Evolutionary conservation across 352 stramenopile species (phyloP).

Genomic region (Globisporangium uncinulatum): DNA sequence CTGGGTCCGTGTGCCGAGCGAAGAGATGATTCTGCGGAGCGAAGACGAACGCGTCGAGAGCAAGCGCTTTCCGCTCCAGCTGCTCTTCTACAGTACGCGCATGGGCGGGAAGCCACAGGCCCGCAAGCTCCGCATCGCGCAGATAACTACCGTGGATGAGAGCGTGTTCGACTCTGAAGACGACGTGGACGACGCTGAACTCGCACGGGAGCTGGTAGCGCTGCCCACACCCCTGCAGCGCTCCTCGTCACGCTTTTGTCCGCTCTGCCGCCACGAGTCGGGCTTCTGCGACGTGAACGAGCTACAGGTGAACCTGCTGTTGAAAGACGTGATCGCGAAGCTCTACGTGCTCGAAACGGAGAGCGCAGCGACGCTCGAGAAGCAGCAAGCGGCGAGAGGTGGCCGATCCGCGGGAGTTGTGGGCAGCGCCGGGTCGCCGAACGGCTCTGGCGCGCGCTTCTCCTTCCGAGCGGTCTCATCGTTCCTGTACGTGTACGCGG

Average conservation of each 20-base stretch:
- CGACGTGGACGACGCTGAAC: neutral
- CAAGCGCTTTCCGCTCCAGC: conserved; percentile 63
- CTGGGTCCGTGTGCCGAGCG: conserved; percentile 63
- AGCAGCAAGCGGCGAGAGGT: conserved; percentile 24
- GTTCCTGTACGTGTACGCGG: conserved; percentile 65
- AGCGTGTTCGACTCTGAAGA: neutral
- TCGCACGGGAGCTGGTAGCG: neutral
- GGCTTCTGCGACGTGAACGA: conserved; percentile 19
- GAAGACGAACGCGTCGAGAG: conserved; percentile 76
- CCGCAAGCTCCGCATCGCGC: too few species aligned
- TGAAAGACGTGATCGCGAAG: conserved; percentile 50
- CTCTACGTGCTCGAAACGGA: conserved; percentile 50
- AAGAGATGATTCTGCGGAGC: conserved; percentile 74
- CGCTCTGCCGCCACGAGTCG: conserved; percentile 50
- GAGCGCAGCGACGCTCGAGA: conserved; percentile 30
- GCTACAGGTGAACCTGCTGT: conserved; percentile 59
- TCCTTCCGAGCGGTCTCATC: conserved; percentile 59
- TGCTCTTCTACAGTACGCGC: conserved; percentile 60
- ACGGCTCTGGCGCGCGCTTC: conserved; percentile 6
- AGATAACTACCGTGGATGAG: too few species aligned
- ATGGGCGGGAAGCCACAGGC: too few species aligned
- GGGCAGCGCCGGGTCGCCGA: neutral
- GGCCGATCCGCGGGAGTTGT: neutral
- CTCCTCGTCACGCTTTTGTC: conserved; percentile 36
- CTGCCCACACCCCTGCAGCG: neutral